These are phyloP conservation scores for Botryotinia convoluta DNA, from an alignment of 2,329 filamentous ascomycete species.

Conservation along the genomic window DNA sequence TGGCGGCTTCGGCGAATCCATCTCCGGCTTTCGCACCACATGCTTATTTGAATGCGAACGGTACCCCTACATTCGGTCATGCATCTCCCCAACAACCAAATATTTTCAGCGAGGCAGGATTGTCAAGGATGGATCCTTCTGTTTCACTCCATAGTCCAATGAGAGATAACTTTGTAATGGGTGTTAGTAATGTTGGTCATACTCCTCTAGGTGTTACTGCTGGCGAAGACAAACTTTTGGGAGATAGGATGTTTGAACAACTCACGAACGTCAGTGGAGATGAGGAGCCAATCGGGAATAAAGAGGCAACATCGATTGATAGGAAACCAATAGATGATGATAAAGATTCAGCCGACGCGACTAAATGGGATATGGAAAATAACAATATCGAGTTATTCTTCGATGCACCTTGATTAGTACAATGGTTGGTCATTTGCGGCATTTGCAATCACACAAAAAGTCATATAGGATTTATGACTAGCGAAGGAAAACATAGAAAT, in stretches of 20 bases:
- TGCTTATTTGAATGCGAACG: conserved; percentile 34
- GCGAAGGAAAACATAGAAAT: conserved; percentile 1
- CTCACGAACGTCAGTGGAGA: conserved; percentile 33
- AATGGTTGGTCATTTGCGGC: background rate
- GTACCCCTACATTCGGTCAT: conserved; percentile 27
- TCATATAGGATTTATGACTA: background rate
- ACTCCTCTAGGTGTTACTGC: background rate
- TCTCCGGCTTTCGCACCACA: conserved; percentile 37
- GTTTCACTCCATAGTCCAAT: conserved; percentile 32
- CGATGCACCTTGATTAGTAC: conserved; percentile 29
- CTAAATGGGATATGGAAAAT: conserved; percentile 28
- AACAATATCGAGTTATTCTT: conserved; percentile 34
- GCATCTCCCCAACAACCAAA: conserved; percentile 26
- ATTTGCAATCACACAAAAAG: conserved; percentile 2
- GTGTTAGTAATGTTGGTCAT: background rate
- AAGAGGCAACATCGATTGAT: background rate
- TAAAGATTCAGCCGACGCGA: conserved; percentile 22
- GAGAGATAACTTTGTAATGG: conserved; percentile 30
- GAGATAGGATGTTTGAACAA: conserved; percentile 36
- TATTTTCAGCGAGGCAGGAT: conserved; percentile 34
- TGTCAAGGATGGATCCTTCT: conserved; percentile 33
- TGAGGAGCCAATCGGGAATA: conserved; percentile 22
- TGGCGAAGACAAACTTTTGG: conserved; percentile 28
- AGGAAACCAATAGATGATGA: conserved; percentile 9
- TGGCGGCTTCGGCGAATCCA: conserved; percentile 27